Conservation (phyloP, 192 early-diverging fungal genomes). For the Coemansia sp. region DNA sequence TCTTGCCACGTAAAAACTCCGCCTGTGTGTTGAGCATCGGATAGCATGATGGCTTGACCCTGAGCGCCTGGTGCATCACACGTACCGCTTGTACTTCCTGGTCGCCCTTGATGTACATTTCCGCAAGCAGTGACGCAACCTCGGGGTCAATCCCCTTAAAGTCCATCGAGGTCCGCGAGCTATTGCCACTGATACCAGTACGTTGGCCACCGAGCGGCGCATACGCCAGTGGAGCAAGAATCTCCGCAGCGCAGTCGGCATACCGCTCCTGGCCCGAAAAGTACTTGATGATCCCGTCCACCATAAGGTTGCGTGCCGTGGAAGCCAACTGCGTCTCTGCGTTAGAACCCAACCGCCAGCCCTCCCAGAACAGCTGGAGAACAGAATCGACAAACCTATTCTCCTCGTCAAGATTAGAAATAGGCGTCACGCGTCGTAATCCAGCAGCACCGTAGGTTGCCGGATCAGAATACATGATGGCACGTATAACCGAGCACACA, state of each 20-base stretch:
- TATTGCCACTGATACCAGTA: too few species aligned
- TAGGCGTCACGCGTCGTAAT: slow-evolving; percentile 86
- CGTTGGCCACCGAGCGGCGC: slow-evolving; percentile 37
- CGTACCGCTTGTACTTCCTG: slow-evolving; percentile 93
- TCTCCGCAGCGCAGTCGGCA: slow-evolving; percentile 69
- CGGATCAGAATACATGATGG: slow-evolving; percentile 89
- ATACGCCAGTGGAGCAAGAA: slow-evolving; percentile 70
- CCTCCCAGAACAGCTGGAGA: slow-evolving; percentile 80
- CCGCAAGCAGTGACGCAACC: slow-evolving; percentile 83
- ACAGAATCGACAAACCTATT: slow-evolving; percentile 82
- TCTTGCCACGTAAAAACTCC: slow-evolving; percentile 84
- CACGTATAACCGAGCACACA: slow-evolving; percentile 83
- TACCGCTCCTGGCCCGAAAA: slow-evolving; percentile 82
- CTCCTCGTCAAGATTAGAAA: slow-evolving; percentile 74
- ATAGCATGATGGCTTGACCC: slow-evolving; percentile 72
- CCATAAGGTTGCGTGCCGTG: slow-evolving; percentile 82
- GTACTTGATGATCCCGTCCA: slow-evolving; percentile 86
- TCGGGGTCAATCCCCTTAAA: slow-evolving; percentile 72
- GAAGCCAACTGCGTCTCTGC: slow-evolving; percentile 96
- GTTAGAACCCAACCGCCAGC: slow-evolving; percentile 92
- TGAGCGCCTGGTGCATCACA: slow-evolving; percentile 80
- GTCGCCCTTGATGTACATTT: slow-evolving; percentile 76
- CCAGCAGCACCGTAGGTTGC: slow-evolving; percentile 83
- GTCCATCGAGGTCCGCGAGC: slow-evolving; percentile 23
- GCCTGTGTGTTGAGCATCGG: slow-evolving; percentile 85